phyloP scores from a whole-genome alignment of 2,329 filamentous ascomycete species.

The Penicillium sp. region DNA sequence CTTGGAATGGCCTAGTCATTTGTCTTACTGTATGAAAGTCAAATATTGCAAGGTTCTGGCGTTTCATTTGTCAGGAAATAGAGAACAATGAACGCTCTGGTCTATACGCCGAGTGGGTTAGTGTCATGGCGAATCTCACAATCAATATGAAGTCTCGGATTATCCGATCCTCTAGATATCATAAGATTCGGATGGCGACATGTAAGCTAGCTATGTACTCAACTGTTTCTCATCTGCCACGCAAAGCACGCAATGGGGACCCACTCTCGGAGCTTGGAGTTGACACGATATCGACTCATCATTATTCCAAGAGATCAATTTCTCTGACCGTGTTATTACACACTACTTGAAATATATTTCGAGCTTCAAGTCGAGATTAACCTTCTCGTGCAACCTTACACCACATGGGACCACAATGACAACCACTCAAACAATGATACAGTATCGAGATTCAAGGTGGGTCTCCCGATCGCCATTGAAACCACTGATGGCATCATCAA shows the following conservation, averaged over 20 bases:
- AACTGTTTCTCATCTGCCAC: conserved; percentile 3
- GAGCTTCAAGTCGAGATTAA: background rate
- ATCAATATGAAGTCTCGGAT: background rate
- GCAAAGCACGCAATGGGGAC: conserved; percentile 7
- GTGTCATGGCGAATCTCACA: too few relatives aligned
- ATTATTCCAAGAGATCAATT: background rate
- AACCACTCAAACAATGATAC: background rate
- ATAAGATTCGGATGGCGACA: background rate
- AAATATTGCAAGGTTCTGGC: too few relatives aligned
- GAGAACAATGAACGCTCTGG: too few relatives aligned
- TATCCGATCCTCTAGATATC: background rate
- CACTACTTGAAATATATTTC: too few relatives aligned
- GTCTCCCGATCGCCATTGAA: conserved; percentile 4
- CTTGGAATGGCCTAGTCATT: background rate
- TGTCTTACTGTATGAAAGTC: background rate
- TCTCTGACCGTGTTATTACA: too few relatives aligned
- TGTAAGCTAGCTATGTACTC: background rate
- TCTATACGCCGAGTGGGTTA: background rate
- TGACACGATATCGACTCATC: background rate
- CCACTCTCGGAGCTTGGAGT: background rate
- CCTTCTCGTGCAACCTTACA: background rate
- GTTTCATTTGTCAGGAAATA: too few relatives aligned
- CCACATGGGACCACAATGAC: background rate
- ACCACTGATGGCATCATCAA: conserved; percentile 16
- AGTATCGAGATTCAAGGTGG: background rate